Percentiles rank a stretch among this genome's conserved stretches.
These are phyloP conservation scores for Thecaphora thlaspeos DNA, from an alignment of 1,284 basidiomycete genomes.

Conservation along the genomic window DNA sequence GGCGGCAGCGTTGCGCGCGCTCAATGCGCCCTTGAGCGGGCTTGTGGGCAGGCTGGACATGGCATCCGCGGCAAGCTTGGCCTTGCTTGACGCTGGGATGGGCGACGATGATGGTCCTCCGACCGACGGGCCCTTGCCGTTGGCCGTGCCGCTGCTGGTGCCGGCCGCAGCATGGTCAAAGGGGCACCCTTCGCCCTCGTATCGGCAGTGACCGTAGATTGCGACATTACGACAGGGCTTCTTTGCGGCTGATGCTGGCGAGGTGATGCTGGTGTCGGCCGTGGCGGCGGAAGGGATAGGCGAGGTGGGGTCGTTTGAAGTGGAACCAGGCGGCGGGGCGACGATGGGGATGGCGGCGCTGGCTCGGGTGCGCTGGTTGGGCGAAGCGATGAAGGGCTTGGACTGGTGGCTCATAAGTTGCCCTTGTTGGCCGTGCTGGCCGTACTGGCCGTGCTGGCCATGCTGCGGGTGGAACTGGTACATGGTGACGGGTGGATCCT, in stretches of 20 bases:
- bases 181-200: slow-evolving; percentile 31
- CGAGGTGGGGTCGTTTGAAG: slow-evolving; percentile 11
- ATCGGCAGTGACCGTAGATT: slow-evolving; percentile 38
- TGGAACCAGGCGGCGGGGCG: slow-evolving; percentile 23
- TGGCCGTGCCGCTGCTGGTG: background rate
- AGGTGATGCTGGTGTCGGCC: slow-evolving; percentile 7
- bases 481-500: no score
- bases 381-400: no score
- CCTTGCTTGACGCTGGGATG: slow-evolving; percentile 10
- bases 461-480: no score
- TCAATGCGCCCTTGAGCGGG: slow-evolving; percentile 35
- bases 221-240: slow-evolving; percentile 36
- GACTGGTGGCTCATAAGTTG: no score
- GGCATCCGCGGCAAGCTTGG: slow-evolving; percentile 15
- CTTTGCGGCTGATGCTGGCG: slow-evolving; percentile 8
- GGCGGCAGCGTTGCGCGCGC: slow-evolving; percentile 41
- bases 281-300: slow-evolving; percentile 9
- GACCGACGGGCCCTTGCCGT: slow-evolving; percentile 10
- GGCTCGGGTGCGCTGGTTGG: background rate
- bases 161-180: slow-evolving; percentile 23
- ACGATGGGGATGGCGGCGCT: slow-evolving; percentile 41
- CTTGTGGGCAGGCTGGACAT: slow-evolving; percentile 14
- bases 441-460: no score
- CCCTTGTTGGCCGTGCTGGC: no score
- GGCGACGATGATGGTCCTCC: slow-evolving; percentile 13